Evolutionary conservation across 371 early-diverging fungal genomes (phyloP).

Genomic region (Sporodiniella umbellata): DNA sequence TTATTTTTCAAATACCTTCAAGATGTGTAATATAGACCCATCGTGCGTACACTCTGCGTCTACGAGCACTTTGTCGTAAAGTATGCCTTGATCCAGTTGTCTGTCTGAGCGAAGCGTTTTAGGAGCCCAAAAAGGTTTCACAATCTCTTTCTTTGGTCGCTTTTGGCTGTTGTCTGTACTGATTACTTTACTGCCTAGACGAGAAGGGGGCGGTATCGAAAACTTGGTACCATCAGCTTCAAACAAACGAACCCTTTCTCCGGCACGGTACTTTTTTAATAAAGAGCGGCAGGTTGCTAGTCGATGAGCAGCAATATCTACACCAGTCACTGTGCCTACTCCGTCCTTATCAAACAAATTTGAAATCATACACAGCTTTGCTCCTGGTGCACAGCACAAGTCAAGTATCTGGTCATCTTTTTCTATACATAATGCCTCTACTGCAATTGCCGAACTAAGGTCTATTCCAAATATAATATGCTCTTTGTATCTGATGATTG

Average conservation of each 20-base stretch:
- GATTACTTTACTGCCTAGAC: slow-evolving; percentile 21
- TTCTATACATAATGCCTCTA: slow-evolving; percentile 53
- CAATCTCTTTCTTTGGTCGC: slow-evolving; percentile 8
- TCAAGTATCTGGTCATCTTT: slow-evolving; percentile 76
- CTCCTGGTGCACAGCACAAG: slow-evolving; percentile 81
- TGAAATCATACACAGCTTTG: slow-evolving; percentile 79
- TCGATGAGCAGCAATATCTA: slow-evolving; percentile 79
- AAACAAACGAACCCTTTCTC: slow-evolving; percentile 59
- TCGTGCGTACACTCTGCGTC: slow-evolving; percentile 98
- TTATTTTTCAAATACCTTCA: slow-evolving; percentile 44
- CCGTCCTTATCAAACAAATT: slow-evolving; percentile 61
- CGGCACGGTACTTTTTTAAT: slow-evolving; percentile 64
- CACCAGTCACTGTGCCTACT: slow-evolving; percentile 86
- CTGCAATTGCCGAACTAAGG: slow-evolving; percentile 76
- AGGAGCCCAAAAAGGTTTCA: slow-evolving; percentile 78
- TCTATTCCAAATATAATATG: slow-evolving; percentile 80
- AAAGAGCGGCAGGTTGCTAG: slow-evolving; percentile 68
- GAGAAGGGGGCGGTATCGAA: slow-evolving; percentile 64
- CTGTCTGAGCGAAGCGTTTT: slow-evolving; percentile 62
- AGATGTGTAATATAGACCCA: slow-evolving; percentile 86
- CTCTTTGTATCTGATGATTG: slow-evolving; percentile 23
- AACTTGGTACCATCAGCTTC: slow-evolving; percentile 84
- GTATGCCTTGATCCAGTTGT: slow-evolving; percentile 28
- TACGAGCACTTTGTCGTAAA: slow-evolving; percentile 89
- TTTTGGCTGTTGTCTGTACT: slow-evolving; percentile 1